These are phyloP conservation scores for Fragaria nilgerrensis DNA, from an alignment of 306 rosid species.

Conservation along the genomic window DNA sequence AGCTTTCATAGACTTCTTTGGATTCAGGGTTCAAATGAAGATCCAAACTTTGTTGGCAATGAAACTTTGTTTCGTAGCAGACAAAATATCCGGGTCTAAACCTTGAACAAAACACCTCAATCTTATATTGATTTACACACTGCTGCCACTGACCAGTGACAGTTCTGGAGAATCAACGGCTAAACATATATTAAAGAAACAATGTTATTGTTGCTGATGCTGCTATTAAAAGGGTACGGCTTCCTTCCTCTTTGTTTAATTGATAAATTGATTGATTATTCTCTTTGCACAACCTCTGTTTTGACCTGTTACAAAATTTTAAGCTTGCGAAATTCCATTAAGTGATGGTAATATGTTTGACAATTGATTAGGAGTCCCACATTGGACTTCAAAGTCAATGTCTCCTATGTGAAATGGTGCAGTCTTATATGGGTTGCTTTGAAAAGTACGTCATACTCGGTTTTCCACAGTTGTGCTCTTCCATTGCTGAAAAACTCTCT, in stretches of 20 bases:
- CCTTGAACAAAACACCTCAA: slow-evolving; percentile 13
- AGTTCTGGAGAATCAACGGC: background rate
- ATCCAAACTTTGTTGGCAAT: slow-evolving; percentile 22
- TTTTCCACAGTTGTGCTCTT: background rate
- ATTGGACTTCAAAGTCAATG: background rate
- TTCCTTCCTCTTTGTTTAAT: background rate
- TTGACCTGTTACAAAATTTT: background rate
- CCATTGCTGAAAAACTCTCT: background rate
- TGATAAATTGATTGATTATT: background rate
- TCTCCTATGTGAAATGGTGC: background rate
- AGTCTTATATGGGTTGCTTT: background rate
- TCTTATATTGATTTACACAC: slow-evolving; percentile 20
- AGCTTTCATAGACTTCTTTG: background rate
- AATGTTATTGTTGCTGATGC: background rate
- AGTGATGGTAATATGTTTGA: background rate
- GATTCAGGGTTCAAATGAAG: slow-evolving; percentile 13
- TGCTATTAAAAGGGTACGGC: background rate
- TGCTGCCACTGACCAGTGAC: slow-evolving; percentile 14
- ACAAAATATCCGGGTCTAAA: background rate
- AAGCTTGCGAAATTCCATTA: background rate
- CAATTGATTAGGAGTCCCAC: background rate
- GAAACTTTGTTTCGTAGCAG: slow-evolving; percentile 8
- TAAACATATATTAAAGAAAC: background rate
- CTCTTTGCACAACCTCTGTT: background rate
- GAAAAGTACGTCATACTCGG: background rate